phyloP scores from a whole-genome alignment of 2,329 filamentous ascomycete genomes.

The Apiospora sp. region DNA sequence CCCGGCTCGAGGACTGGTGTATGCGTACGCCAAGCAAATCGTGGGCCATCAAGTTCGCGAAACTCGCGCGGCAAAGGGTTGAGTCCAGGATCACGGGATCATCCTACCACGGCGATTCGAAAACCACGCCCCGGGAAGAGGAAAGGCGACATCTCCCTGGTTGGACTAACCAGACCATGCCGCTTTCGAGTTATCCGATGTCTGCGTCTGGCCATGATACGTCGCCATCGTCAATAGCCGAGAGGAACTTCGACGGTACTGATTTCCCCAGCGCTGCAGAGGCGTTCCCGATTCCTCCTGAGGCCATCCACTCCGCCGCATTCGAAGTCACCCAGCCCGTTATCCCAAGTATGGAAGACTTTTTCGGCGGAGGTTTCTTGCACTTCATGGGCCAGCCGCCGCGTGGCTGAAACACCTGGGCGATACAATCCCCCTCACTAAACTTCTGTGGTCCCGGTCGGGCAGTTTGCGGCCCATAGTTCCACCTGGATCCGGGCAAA shows the following conservation, averaged over 20 bases:
- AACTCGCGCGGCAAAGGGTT: constrained; percentile 40
- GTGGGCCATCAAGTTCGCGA: constrained; percentile 43
- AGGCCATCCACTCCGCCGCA: constrained; percentile 18
- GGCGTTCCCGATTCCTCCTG: constrained; percentile 25
- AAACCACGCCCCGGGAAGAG: constrained; percentile 22
- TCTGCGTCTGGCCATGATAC: constrained; percentile 22
- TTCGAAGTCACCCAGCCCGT: constrained; percentile 35
- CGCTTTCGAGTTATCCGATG: constrained; percentile 22
- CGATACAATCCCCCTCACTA: not conserved
- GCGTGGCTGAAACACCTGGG: not conserved
- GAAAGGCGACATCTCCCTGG: constrained; percentile 22
- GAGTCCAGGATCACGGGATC: constrained; percentile 34
- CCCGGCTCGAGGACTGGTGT: constrained; percentile 40
- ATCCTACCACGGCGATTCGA: constrained; percentile 15
- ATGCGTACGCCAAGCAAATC: constrained; percentile 40
- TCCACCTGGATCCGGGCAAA: not conserved
- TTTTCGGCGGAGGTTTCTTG: constrained; percentile 43
- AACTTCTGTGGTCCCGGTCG: not conserved
- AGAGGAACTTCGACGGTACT: constrained; percentile 24
- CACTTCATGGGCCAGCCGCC: constrained; percentile 38
- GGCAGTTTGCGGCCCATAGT: constrained; percentile 13
- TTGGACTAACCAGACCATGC: constrained; percentile 23
- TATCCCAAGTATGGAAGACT: constrained; percentile 45
- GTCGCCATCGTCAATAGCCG: constrained; percentile 24
- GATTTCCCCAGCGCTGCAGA: constrained; percentile 26